Evolutionary conservation across 2,329 filamentous ascomycete genomes (phyloP).

Genomic region (Aureobasidium lini): DNA sequence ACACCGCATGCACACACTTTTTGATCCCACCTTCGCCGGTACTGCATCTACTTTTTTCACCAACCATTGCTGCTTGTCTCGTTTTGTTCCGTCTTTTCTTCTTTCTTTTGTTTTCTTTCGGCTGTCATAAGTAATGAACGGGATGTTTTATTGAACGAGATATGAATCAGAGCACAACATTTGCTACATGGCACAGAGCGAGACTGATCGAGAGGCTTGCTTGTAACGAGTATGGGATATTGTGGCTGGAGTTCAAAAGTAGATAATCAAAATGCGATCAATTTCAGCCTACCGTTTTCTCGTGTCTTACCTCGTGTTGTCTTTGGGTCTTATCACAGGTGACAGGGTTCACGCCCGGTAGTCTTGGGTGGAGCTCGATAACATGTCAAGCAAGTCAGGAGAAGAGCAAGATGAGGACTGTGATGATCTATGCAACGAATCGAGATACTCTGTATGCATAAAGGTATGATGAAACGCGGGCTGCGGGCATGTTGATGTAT

Average conservation of each 20-base stretch:
- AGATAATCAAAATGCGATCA: conserved; percentile 5
- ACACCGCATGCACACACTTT: conserved; percentile 4
- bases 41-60: background rate
- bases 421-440: too few relatives aligned
- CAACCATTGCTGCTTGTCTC: conserved; percentile 10
- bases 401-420: too few relatives aligned
- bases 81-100: background rate
- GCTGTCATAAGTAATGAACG: conserved; percentile 8
- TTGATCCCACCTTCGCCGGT: background rate
- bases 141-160: conserved; percentile 9
- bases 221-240: conserved; percentile 11
- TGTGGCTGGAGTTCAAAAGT: conserved; percentile 12
- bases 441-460: too few relatives aligned
- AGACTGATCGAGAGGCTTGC: background rate
- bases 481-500: too few relatives aligned
- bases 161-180: conserved; percentile 9
- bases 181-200: conserved; percentile 2
- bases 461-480: too few relatives aligned
- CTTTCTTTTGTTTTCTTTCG: conserved; percentile 2
- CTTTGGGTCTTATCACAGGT: background rate
- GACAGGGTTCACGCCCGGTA: background rate
- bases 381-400: too few relatives aligned
- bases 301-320: too few relatives aligned
- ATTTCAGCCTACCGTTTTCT: background rate
- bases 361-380: too few relatives aligned